phyloP scores from a whole-genome alignment of 2,329 filamentous ascomycete species.

The Neonectria magnoliae region DNA sequence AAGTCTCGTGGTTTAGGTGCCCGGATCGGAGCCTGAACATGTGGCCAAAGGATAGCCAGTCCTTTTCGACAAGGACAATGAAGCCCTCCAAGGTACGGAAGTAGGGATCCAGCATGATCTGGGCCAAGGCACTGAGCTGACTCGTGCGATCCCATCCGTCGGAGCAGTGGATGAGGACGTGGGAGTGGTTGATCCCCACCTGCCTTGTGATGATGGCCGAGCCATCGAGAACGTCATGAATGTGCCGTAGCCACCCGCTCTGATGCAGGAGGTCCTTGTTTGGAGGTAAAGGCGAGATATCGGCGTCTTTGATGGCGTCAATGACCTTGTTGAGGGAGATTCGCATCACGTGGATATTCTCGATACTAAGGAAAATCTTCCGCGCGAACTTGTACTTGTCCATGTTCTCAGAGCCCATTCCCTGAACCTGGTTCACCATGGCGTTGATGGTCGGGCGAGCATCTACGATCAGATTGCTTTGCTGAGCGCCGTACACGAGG shows the following conservation, averaged over 20 bases:
- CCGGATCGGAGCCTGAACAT: constrained; percentile 97
- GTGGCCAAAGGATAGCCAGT: constrained; percentile 97
- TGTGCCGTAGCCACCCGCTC: constrained; percentile 93
- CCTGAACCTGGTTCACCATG: constrained; percentile 91
- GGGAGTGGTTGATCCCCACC: constrained; percentile 90
- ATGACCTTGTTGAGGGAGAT: constrained; percentile 88
- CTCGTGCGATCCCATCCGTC: constrained; percentile 98
- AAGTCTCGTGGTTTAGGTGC: constrained; percentile 88
- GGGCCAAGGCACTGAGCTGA: constrained; percentile 89
- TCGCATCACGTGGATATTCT: constrained; percentile 98
- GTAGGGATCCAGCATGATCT: constrained; percentile 95
- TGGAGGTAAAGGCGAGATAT: constrained; percentile 83
- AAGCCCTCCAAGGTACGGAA: constrained; percentile 95
- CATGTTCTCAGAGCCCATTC: constrained; percentile 96
- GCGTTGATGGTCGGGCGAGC: constrained; percentile 95
- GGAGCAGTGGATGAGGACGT: constrained; percentile 96
- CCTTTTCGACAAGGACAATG: constrained; percentile 93
- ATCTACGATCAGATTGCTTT: constrained; percentile 94
- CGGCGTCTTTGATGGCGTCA: constrained; percentile 90
- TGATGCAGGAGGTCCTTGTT: constrained; percentile 82
- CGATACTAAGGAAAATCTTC: constrained; percentile 93
- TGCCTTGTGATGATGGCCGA: constrained; percentile 85
- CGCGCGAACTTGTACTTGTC: constrained; percentile 93
- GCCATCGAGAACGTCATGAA: constrained; percentile 83
- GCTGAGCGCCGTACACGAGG: constrained; percentile 88